Conservation (phyloP, 2,329 filamentous ascomycete species). For the Fusarium sp. region DNA sequence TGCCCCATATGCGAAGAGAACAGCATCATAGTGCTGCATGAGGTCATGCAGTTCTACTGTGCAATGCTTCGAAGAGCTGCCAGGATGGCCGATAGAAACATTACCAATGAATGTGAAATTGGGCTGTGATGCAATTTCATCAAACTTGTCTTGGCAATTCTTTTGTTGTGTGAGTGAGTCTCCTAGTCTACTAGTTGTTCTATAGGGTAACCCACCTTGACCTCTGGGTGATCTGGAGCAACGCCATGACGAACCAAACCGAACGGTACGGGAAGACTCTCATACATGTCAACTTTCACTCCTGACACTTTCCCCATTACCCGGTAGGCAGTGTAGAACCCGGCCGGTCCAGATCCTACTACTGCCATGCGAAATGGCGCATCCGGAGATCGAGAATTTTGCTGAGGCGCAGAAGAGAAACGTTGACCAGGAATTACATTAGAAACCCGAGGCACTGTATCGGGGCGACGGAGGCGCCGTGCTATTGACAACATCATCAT, state of each 20-base stretch:
- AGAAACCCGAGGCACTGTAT: background rate
- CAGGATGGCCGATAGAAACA: conserved; percentile 73
- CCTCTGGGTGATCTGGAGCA: conserved; percentile 97
- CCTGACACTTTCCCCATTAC: conserved; percentile 79
- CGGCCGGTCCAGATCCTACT: conserved; percentile 92
- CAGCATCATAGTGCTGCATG: conserved; percentile 86
- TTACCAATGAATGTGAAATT: conserved; percentile 94
- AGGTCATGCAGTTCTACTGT: conserved; percentile 73
- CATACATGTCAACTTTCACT: conserved; percentile 92
- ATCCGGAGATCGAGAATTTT: conserved; percentile 43
- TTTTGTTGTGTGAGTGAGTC: conserved; percentile 48
- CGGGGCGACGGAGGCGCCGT: conserved; percentile 3
- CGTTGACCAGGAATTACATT: background rate
- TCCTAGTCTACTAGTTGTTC: background rate
- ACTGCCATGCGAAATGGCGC: conserved; percentile 81
- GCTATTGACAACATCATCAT: conserved; percentile 21
- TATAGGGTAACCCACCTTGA: conserved; percentile 72
- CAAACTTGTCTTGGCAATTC: conserved; percentile 96
- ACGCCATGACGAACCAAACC: conserved; percentile 94
- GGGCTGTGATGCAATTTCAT: conserved; percentile 82
- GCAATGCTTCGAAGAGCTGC: conserved; percentile 52
- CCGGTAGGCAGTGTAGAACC: conserved; percentile 92
- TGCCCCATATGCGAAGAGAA: conserved; percentile 93
- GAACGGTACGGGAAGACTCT: conserved; percentile 90
- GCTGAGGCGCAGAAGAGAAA: conserved; percentile 15